Evolutionary conservation across 75 land plant species (phyloP).

Genomic region (Picea sitchensis): DNA sequence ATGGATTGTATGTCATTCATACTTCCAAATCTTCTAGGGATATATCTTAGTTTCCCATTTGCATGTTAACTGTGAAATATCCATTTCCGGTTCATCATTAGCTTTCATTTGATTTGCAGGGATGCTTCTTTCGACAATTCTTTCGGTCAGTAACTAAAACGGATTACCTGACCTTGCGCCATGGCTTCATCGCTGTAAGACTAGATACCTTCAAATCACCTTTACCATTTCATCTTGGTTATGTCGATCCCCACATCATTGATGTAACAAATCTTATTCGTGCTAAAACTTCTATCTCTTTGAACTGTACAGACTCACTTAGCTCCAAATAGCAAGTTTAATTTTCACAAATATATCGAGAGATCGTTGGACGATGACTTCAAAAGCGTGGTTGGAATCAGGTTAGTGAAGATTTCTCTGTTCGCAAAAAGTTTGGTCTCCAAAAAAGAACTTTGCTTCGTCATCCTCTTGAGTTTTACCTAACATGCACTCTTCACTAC

Average conservation of each 20-base stretch:
- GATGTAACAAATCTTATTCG: background rate
- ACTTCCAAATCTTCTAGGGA: background rate
- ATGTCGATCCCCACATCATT: background rate
- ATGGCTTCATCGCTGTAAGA: conserved; percentile 40
- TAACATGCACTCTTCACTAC: background rate
- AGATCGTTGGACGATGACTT: conserved; percentile 82
- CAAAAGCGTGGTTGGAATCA: conserved; percentile 73
- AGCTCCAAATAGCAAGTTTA: conserved; percentile 43
- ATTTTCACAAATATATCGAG: conserved; percentile 69
- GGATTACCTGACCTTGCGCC: conserved; percentile 58
- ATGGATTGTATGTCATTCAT: conserved; percentile 29
- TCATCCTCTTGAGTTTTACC: background rate
- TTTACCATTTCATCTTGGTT: background rate
- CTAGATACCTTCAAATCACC: background rate
- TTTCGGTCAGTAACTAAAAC: conserved; percentile 43
- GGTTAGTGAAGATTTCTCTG: conserved; percentile 23
- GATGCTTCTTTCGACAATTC: conserved; percentile 64
- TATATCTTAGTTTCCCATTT: background rate
- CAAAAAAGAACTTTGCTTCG: background rate
- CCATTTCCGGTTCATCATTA: background rate
- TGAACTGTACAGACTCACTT: conserved; percentile 56
- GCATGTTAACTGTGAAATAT: background rate
- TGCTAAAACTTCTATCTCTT: background rate
- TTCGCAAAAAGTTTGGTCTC: background rate
- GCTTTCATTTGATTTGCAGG: conserved; percentile 21